Evolutionary conservation across 176 grass and related monocot genomes (phyloP), one percentile per base, ranked within the genome.

Genomic region (Hsuehochloa calcarea): DNA sequence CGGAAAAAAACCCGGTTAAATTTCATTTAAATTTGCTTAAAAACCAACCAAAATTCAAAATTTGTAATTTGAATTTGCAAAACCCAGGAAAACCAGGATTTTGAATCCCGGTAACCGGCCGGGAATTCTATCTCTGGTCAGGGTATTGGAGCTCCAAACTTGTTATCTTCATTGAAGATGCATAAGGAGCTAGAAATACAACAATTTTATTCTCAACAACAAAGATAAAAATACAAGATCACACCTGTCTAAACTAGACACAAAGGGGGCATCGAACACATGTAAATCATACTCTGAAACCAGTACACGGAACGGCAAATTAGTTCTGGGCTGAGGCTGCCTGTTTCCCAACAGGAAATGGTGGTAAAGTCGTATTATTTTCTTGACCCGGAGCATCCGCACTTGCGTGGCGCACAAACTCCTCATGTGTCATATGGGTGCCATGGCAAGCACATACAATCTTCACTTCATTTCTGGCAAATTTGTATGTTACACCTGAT

Each of bases 381-480:
- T 95, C 90, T 50, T 82, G 90, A 61, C 47, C 72, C 0, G 75
- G 31, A 35, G 75, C 66, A 64, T 91, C 95, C 22, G 76, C 62
- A 68, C 74, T 99, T 58, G 96, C 96, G 74, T 99, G 96, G 23
- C 84, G 77, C 5, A 89, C 65, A 68, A 99, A 99, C 59, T 99
- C 96, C 68, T 94, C 91, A 0, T 90, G 88, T 27, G 84, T 82
- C 91, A 99, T 89, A 74, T 96, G 96, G 22, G 85, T 88, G 19
- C 93, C 96, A 61, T 99, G 96, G 81, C 96, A 99, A 26, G 96
- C 91, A 62, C 96, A 99, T 23, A 99, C 93, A 39, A 99, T 91
- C 61, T 90, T 94, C 74, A 96, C 54, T 67, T 99, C 89, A 8
- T 91, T 91, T 77, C 70, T 85, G 54, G 70, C 93, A 45, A 86